Evolutionary conservation across 768 basidiomycete genomes (phyloP), one percentile per base, ranked within the genome.

Genomic region (Leccinum barrowsii): DNA sequence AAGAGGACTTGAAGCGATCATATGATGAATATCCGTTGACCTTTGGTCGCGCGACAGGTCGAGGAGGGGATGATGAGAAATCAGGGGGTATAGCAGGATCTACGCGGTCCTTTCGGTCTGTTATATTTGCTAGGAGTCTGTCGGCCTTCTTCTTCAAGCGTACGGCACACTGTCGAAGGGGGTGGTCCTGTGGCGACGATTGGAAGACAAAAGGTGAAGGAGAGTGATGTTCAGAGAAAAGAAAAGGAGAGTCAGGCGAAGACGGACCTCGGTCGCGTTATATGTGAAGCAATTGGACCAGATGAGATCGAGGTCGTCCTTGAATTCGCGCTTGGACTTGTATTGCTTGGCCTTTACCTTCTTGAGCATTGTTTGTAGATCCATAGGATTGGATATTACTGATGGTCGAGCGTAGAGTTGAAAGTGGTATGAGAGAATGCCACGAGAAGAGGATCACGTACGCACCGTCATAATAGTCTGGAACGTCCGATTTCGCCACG

Each of bases 371-470:
- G 94, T 90, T 60, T 86, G 86, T 47, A 98, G 79, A 77, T 99
- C 97, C 97, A 99, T 99, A 5, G 97, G 94, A 61, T 86, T 86
- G 56, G 87, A 76, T 72, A 99, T 97, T 64, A 96, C 97, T 98
- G 67, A 11, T 21, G 63, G 35, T 52, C 17, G 56, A 19, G 48
- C 49, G 13, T n/a, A 5, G 22, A 48, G 13, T 10, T 21, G 21
- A 32, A 13, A 34, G 7, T 15, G 40, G 54, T 40, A 60, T 65
- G 57, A 59, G 34, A 54, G 19, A 42, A 48, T 34, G 46, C 1
- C 48, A 35, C 48, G 37, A 32, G 34, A 55, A 46, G 54, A 47
- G 1, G 50, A 57, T 37, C 37, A 55, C 12, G 50, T 46, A 76
- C 87, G 59, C 61, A 93, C 96, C 83, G 49, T 94, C 90, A 74